Conservation (phyloP, 495 filamentous ascomycete species). For the Penicillium daleae region DNA sequence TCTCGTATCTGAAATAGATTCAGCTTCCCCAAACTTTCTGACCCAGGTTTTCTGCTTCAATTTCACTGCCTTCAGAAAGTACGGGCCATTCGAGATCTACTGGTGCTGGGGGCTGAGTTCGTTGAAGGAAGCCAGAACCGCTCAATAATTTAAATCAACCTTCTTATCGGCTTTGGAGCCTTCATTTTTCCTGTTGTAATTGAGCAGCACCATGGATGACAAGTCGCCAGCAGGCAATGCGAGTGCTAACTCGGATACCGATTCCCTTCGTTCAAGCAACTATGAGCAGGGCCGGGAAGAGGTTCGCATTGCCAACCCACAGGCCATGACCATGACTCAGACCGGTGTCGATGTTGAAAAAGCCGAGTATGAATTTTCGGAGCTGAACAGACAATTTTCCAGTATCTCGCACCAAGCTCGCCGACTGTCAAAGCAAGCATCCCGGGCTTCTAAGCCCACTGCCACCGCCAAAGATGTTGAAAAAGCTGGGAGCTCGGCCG, state of each 20-base stretch:
- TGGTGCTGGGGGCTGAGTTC: constrained; percentile 2
- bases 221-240: constrained; percentile 2
- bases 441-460: constrained; percentile 43
- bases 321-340: constrained; percentile 50
- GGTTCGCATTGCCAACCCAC: constrained; percentile 34
- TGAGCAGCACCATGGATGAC: background rate
- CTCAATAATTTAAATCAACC: background rate
- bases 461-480: constrained; percentile 49
- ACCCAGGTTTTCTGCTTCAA: background rate
- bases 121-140: background rate
- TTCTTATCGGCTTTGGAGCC: background rate
- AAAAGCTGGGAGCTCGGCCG: constrained; percentile 49
- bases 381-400: constrained; percentile 74
- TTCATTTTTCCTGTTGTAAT: background rate
- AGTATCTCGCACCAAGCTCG: constrained; percentile 61
- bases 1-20: background rate
- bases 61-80: background rate
- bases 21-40: background rate
- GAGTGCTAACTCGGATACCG: background rate
- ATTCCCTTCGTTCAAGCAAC: constrained; percentile 26
- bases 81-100: background rate
- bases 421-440: constrained; percentile 46
- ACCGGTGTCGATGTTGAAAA: constrained; percentile 68
- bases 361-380: constrained; percentile 77
- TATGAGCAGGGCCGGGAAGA: constrained; percentile 41